Conservation (phyloP, 352 stramenopile species). For the Thalassiosira hispida region DNA sequence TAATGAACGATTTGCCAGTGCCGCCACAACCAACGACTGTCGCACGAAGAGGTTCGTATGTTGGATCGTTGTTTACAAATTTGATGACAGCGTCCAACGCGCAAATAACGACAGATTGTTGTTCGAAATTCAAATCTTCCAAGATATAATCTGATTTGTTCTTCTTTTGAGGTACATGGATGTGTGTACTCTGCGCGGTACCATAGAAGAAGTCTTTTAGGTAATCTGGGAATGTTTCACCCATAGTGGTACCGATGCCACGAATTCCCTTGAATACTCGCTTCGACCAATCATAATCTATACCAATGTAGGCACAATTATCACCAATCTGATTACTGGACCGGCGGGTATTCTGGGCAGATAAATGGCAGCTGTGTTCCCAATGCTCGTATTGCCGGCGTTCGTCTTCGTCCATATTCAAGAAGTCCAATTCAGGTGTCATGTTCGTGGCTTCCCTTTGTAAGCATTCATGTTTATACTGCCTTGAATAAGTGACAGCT, state of each 20-base stretch:
- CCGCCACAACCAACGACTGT: conserved; percentile 29
- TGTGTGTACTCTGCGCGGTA: no score
- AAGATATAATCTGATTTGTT: conserved; percentile 2
- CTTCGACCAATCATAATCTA: background rate
- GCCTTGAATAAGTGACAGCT: background rate
- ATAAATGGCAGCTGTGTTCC: no score
- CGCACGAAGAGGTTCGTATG: conserved; percentile 29
- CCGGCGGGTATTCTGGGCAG: background rate
- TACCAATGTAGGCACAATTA: conserved; percentile 14
- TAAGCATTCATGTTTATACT: conserved; percentile 7
- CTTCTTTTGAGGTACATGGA: no score
- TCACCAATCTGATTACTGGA: background rate
- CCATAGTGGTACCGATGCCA: no score
- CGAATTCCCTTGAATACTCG: background rate
- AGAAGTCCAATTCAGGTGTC: background rate
- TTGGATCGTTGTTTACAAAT: conserved; percentile 29
- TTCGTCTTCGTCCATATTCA: conserved; percentile 10
- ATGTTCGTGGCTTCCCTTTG: background rate
- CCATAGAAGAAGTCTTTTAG: no score
- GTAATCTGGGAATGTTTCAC: no score
- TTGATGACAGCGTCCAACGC: conserved; percentile 29
- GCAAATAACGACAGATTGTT: conserved; percentile 5
- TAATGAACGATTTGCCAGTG: conserved; percentile 33
- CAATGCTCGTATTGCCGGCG: no score
- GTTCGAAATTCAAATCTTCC: background rate